These are phyloP conservation scores for Rubroshorea leprosula DNA, from an alignment of 345 rosid species.

Conservation along the genomic window DNA sequence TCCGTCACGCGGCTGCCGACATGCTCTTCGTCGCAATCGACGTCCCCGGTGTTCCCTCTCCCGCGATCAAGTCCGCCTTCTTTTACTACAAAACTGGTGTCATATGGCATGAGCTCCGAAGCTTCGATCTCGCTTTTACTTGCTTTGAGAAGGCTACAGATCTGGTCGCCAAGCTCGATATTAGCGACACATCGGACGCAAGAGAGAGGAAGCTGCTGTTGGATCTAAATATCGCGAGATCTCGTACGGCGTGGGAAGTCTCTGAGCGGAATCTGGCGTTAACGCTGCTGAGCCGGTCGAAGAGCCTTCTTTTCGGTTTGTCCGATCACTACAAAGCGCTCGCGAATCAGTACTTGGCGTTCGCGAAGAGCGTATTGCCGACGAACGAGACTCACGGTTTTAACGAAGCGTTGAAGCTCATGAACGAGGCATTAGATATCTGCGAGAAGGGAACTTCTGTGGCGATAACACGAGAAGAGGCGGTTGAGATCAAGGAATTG, in stretches of 20 bases:
- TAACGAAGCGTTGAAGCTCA: slow-evolving; percentile 66
- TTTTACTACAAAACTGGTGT: slow-evolving; percentile 78
- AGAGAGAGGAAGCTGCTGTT: slow-evolving; percentile 66
- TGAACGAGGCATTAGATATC: slow-evolving; percentile 75
- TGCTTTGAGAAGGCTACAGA: slow-evolving; percentile 91
- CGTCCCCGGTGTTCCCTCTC: slow-evolving; percentile 68
- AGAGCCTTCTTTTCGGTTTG: slow-evolving; percentile 55
- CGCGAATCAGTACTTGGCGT: slow-evolving; percentile 58
- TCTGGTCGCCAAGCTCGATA: slow-evolving; percentile 53
- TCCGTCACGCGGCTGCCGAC: slow-evolving; percentile 83
- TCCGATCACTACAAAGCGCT: slow-evolving; percentile 60
- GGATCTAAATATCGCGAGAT: slow-evolving; percentile 77
- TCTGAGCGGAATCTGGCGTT: slow-evolving; percentile 70
- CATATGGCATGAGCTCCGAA: slow-evolving; percentile 55
- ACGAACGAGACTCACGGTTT: slow-evolving; percentile 34
- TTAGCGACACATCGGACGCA: slow-evolving; percentile 37
- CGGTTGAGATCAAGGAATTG: slow-evolving; percentile 47
- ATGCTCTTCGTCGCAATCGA: slow-evolving; percentile 64
- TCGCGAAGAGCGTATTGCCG: slow-evolving; percentile 53
- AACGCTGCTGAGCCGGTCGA: slow-evolving; percentile 66
- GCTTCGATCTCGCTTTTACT: slow-evolving; percentile 65
- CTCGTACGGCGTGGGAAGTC: slow-evolving; percentile 80
- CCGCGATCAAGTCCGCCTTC: slow-evolving; percentile 60
- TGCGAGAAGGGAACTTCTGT: slow-evolving; percentile 68
- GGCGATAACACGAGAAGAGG: slow-evolving; percentile 53